Evolutionary conservation across 768 basidiomycete genomes (phyloP).

Genomic region (Lentinula sp.): DNA sequence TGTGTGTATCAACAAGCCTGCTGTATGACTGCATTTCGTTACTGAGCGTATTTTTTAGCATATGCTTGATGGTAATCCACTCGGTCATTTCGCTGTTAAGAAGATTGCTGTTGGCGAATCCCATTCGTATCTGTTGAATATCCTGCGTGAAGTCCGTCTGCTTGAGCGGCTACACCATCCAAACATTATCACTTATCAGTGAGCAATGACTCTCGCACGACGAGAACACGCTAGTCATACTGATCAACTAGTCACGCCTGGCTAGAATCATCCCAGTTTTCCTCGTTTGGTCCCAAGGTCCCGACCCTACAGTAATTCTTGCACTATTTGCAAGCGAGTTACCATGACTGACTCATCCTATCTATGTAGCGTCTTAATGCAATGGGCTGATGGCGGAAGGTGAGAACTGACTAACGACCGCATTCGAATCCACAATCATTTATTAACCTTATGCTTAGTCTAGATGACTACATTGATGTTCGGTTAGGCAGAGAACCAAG

Average conservation of each 20-base stretch:
- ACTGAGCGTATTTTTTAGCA: background rate
- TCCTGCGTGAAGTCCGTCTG: conserved; percentile 81
- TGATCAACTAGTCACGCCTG: conserved; percentile 63
- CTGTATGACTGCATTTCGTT: background rate
- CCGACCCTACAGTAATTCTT: conserved; percentile 76
- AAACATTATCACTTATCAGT: conserved; percentile 93
- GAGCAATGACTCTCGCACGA: conserved; percentile 9
- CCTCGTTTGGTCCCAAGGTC: conserved; percentile 81
- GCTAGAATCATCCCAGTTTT: conserved; percentile 84
- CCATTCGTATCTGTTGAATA: conserved; percentile 76
- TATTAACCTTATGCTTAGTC: conserved; percentile 25
- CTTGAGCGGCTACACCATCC: conserved; percentile 84
- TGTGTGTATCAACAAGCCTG: conserved; percentile 31
- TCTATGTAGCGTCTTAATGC: conserved; percentile 69
- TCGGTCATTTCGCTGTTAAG: conserved; percentile 92
- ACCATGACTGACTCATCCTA: background rate
- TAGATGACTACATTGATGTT: conserved; percentile 82
- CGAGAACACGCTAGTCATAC: background rate
- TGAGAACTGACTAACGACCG: conserved; percentile 10
- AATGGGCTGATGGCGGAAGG: conserved; percentile 89
- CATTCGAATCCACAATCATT: background rate
- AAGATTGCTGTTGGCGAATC: conserved; percentile 95
- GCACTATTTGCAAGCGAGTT: background rate
- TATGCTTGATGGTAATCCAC: conserved; percentile 61
- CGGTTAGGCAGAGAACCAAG: conserved; percentile 60